A percentile compares a stretch with the other conserved stretches of the same genome.
Conservation (phyloP, 352 stramenopile species). For the Phytophthora sansomeana region DNA sequence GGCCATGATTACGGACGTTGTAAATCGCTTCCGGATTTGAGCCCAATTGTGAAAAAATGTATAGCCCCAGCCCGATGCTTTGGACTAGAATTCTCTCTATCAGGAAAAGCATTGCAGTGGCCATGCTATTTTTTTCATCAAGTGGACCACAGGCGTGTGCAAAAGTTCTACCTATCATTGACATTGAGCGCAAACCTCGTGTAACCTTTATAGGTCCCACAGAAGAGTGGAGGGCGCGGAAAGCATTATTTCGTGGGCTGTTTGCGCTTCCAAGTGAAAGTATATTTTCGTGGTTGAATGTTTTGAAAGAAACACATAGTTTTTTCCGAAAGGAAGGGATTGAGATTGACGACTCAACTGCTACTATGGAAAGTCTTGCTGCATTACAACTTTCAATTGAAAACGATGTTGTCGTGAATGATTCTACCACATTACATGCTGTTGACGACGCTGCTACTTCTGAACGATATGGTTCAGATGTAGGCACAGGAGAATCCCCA, state of each 20-base stretch:
- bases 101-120: conserved; percentile 19
- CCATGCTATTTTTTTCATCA: conserved; percentile 20
- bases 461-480: neutral
- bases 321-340: conserved; percentile 18
- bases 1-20: neutral
- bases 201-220: conserved; percentile 26
- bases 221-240: conserved; percentile 5
- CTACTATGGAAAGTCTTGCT: neutral
- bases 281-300: conserved; percentile 15
- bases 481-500: neutral
- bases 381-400: neutral
- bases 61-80: conserved; percentile 5
- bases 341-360: neutral
- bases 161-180: neutral
- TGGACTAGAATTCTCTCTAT: conserved; percentile 19
- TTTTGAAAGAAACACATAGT: conserved; percentile 10
- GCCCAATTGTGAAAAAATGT: neutral
- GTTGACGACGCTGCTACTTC: neutral
- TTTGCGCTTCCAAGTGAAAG: conserved; percentile 4
- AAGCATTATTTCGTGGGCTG: conserved; percentile 10
- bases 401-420: neutral
- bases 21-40: neutral
- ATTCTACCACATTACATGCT: neutral
- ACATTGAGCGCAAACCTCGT: neutral
- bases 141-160: conserved; percentile 3